Evolutionary conservation across 768 basidiomycete genomes (phyloP), one percentile per base, ranked within the genome.

Genomic region (Lactifluus pinguis): DNA sequence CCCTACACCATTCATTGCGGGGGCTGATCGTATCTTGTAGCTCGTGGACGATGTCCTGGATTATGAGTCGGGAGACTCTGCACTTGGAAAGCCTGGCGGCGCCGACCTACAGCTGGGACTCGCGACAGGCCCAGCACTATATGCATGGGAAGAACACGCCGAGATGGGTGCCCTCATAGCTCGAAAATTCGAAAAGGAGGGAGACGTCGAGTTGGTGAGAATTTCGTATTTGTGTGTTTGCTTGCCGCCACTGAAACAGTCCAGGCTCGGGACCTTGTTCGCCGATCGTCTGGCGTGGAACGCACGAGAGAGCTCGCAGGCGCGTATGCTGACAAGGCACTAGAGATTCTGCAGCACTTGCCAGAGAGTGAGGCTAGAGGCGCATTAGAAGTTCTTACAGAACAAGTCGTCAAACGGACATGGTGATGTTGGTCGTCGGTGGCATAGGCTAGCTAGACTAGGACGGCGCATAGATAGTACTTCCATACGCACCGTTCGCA

Each of bases 21-120:
- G 25, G 15, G 38, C 25, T 3, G 13, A 47, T 56, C 25, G 6
- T 15, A 41, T 30, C 36, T 52, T 32, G 17, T 68, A 95, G 93
- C 86, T 99, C 10, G 87, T 98, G 51, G 97, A 99, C 70, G 97
- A 99, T 69, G 82, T 94, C 39, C 77, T 99, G 3, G 97, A 98
- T 74, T 98, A 92, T 69, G 89, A 94, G 52, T 83, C 88, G 0
- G 86, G 86, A 11, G 76, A 79, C 14, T 72, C 76, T 0, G 72
- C 86, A 0, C 82, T 98, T 13, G 95, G 95, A 39, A 98, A 98
- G 75, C 97, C 97, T 0, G 85, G 86, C 0, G 83, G 83, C 14
- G 82, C 83, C 0, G 83, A 85, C 67, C 72, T 85, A 30, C 75
- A 77, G 53, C 72, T 85, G 6, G 83, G 83, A 0, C 76, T 85